A percentile compares a stretch with the other conserved stretches of the same genome.
Conservation (phyloP, 2,329 filamentous ascomycete genomes). For the Aaosphaeria arxii region DNA sequence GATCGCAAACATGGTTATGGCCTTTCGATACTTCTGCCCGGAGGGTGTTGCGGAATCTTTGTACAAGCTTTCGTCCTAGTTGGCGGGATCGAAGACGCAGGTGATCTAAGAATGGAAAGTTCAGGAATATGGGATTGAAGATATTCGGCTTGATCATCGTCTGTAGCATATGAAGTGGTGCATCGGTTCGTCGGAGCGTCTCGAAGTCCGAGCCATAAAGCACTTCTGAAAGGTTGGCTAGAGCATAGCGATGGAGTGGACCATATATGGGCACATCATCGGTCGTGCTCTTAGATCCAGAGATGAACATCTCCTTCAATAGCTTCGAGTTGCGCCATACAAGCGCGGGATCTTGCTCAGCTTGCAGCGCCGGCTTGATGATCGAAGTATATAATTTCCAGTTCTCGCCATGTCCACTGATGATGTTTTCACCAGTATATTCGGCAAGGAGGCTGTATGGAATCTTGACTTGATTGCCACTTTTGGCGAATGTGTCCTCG, state of each 20-base stretch:
- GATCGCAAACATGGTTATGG: constrained; percentile 21
- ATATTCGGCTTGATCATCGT: constrained; percentile 24
- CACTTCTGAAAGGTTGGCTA: constrained; percentile 36
- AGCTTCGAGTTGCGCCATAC: constrained; percentile 23
- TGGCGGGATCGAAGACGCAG: constrained; percentile 17
- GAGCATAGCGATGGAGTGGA: constrained; percentile 35
- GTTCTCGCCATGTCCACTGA: constrained; percentile 26
- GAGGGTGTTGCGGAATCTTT: constrained; percentile 16
- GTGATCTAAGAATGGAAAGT: constrained; percentile 23
- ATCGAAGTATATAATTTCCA: constrained; percentile 29
- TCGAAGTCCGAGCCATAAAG: constrained; percentile 27
- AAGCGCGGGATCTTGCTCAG: constrained; percentile 18
- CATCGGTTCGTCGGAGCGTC: constrained; percentile 16
- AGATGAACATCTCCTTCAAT: constrained; percentile 24
- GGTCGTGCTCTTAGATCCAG: constrained; percentile 16
- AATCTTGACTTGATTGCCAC: constrained; percentile 31
- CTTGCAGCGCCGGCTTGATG: constrained; percentile 29
- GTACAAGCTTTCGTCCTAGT: constrained; percentile 15
- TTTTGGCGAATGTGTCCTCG: constrained; percentile 29
- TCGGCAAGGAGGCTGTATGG: constrained; percentile 26
- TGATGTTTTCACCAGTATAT: constrained; percentile 35
- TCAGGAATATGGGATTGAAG: constrained; percentile 24
- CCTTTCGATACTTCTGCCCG: constrained; percentile 18
- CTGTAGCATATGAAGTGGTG: constrained; percentile 18
- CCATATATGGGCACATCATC: constrained; percentile 26